Percentiles rank a stretch among this genome's conserved stretches.
Evolutionary conservation across 2,329 filamentous ascomycete species (phyloP).

Genomic region (Saccharata proteae): DNA sequence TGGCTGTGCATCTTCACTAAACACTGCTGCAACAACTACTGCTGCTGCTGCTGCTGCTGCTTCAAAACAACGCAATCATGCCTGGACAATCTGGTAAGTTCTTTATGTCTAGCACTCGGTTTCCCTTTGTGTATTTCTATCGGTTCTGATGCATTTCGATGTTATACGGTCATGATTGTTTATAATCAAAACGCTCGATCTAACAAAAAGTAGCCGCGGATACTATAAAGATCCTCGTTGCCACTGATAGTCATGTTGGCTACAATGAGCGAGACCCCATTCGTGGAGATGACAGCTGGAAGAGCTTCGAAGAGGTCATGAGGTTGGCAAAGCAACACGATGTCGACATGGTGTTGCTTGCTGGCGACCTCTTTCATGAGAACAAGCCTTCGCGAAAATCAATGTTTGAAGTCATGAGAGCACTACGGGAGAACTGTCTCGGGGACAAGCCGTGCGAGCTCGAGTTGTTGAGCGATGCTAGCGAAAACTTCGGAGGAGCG

Average conservation of each 20-base stretch:
- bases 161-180: no score
- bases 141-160: no score
- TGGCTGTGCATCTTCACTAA: no score
- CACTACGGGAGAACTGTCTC: conserved; percentile 81
- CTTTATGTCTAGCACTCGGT: no score
- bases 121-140: no score
- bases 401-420: conserved; percentile 96
- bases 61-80: no score
- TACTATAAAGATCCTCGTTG: conserved; percentile 85
- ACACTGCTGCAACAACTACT: no score
- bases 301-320: conserved; percentile 91
- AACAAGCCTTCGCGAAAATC: conserved; percentile 94
- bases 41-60: no score
- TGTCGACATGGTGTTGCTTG: conserved; percentile 95
- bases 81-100: no score
- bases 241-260: conserved; percentile 96
- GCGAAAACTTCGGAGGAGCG: conserved; percentile 76
- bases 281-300: conserved; percentile 96
- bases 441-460: conserved; percentile 93
- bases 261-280: conserved; percentile 88
- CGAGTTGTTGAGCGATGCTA: conserved; percentile 87
- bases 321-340: conserved; percentile 73
- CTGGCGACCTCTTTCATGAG: conserved; percentile 92
- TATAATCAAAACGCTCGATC: no score
- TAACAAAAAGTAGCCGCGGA: no score